Base-by-base conservation (phyloP, 768 basidiomycete species). In the Leucosporidium creatinivorum region DNA sequence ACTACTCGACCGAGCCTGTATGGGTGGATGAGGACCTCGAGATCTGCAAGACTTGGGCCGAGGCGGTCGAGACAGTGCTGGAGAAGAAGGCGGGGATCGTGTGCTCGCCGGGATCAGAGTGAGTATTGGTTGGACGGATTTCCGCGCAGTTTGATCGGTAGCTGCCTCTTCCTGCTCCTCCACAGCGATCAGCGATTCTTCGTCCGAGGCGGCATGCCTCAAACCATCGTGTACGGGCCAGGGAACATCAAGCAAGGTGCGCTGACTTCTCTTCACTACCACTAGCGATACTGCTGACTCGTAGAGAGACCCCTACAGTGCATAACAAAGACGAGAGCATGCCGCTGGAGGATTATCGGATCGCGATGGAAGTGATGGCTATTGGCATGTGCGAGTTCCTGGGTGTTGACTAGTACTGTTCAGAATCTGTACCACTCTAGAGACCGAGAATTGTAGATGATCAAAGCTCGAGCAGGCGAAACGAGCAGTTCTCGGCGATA, bases 1-100 rank as follows among this genome's bases (percentile, higher is more conserved):
- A 48, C 36, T 68, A 68, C 59, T 33, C 36, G 10, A 68, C 67
- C 15, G 67, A 68, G 50, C 67, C 67, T 23, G 58, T 68, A 36
- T 68, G 67, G 67, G 67, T 68, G 8, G 67, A 63, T 9, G 62
- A 68, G 23, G 25, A 39, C 0, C 56, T 59, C n/a, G 63, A 68
- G 62, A 30, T 68, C 15, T 62, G 62, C 31, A 48, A 60, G 28
- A 50, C 60, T 2, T 62, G 51, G 33, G 28, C 51, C 23, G 52
- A 26, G 2, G 36, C 67, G 21, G 63, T 68, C 23, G 56, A 64
- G 28, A 52, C 25, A 26, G 67, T 47, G 3, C n/a, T 62, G 9
- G 58, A 54, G 15, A 39, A 58, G 19, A 50, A 39, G 49, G 62
- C 67, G 3, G 62, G 67, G 4, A 59, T 68, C 44, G 67, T 68